Evolutionary conservation across 345 rosid genomes (phyloP), one percentile per base, ranked within the genome.

Genomic region (Diplotaxis tenuifolia): DNA sequence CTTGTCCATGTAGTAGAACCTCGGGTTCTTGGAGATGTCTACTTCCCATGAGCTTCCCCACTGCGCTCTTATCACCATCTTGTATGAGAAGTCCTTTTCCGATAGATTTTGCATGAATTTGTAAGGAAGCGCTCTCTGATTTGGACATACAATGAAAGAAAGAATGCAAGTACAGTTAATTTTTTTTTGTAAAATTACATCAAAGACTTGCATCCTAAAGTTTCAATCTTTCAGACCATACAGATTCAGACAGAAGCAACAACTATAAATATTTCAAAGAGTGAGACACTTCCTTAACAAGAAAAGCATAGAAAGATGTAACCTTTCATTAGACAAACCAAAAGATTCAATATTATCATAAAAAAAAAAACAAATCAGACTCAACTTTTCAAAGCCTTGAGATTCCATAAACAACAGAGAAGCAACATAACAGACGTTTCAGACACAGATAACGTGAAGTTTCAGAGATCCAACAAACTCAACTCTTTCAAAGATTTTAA

Each of bases 11-110:
- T 70, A 77, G 61, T 64, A 65, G 9, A 34, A 64, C 14, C 62
- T 65, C 2, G 55, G 10, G 61, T 70, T 70, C 54, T 58, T 58
- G 3, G 72, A 42, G 47, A 77, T 4, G 21, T 27, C 27, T 5
- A 77, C 29, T n/a, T 58, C 25, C 80, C 76, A 71, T 19, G 49
- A 42, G 15, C 27, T 58, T 47, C 72, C 76, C 72, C 72, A 70
- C n/a, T 21, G 2, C 1, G 70, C 49, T 49, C 25, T 65, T 21
- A 77, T 20, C 72, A 57, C 68, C 80, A 77, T 71, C 67, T 71
- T 65, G 20, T 32, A 57, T 2, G 68, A 47, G 56, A 71, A 71
- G 60, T 77, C 80, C 2, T 58, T 27, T 3, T 25, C 0, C 5
- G 80, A 6, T 8, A 77, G 0, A 0, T 0, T 20, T 8, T 22